Base-by-base conservation (phyloP, 495 filamentous ascomycete genomes). In the Talaromyces stipitatus region DNA sequence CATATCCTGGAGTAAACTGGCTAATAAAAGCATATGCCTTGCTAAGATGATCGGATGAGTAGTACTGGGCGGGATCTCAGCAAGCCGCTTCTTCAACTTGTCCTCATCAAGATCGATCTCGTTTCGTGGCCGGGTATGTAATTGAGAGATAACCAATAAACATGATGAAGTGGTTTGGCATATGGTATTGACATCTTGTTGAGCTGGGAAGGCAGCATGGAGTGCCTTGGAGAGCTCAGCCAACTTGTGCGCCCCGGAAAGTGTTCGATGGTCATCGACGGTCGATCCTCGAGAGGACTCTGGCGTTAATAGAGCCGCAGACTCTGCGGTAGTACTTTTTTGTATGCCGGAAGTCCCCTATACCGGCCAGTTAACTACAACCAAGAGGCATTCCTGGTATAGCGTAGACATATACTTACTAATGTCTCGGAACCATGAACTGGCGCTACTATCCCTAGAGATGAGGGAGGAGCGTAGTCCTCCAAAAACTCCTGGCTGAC, bases 1-100 rank as follows among this genome's bases (percentile, higher is more conserved):
- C 16, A 64, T 57, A 23, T 61, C 56, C 55, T 64, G 61, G 24
- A 61, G 58, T 38, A 56, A 58, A 27, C 56, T 59, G 8, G 62
- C 57, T 14, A 64, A 41, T 47, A 57, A 57, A 14, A 64, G 53
- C 28, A 64, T 47, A 1, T 57, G 43, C 43, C 57, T 57, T 24
- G 59, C 54, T 9, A 64, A 36, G 0, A 38, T 33, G 9, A 56
- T 54, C 23, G 60, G 62, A 48, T 64, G 59, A 41, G 23, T 30
- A 10, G 47, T 59, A 32, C 18, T 24, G 33, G 14, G 29, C 23
- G 53, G 53, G 29, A 30, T 3, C 43, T 43, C 32, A 28, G 54
- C 23, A 9, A 46, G 6, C 10, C 27, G 11, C 20, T 23, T 29
- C n/a, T 41, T 29, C 18, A 30, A 10, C 18, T 22, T 23, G 3